Evolutionary conservation across 1,284 basidiomycete genomes (phyloP).

Genomic region (Sanguinoderma infundibulare): DNA sequence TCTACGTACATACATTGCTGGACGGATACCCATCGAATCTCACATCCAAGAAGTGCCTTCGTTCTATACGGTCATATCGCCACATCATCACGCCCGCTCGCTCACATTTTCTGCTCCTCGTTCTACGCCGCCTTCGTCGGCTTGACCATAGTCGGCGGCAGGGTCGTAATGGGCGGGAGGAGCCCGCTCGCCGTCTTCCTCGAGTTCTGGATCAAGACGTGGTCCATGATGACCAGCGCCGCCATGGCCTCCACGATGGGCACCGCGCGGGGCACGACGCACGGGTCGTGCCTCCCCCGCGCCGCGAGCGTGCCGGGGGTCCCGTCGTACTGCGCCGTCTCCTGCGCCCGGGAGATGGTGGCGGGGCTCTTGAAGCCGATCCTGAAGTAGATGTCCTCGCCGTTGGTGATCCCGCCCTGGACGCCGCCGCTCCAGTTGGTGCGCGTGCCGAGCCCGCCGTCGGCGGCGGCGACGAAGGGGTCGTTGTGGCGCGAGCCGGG

Average conservation of each 20-base stretch:
- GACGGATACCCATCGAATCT: constrained; percentile 15
- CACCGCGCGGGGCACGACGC: constrained; percentile 96
- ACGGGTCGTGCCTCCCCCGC: constrained; percentile 95
- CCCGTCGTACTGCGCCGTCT: constrained; percentile 93
- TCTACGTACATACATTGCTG: constrained; percentile 14
- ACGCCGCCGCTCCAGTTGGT: constrained; percentile 98
- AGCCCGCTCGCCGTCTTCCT: constrained; percentile 68
- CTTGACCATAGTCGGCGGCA: constrained; percentile 87
- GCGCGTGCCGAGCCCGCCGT: constrained; percentile 80
- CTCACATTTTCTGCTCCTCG: constrained; percentile 8
- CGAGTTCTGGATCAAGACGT: constrained; percentile 86
- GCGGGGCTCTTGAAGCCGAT: constrained; percentile 99
- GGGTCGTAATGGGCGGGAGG: constrained; percentile 79
- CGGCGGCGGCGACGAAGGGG: constrained; percentile 71
- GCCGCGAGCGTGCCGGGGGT: constrained; percentile 87
- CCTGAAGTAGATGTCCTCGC: constrained; percentile 97
- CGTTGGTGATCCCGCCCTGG: constrained; percentile 98
- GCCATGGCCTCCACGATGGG: constrained; percentile 99
- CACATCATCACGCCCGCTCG: background rate
- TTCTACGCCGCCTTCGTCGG: constrained; percentile 35
- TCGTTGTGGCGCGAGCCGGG: constrained; percentile 96
- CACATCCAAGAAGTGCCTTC: constrained; percentile 6
- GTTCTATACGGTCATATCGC: background rate
- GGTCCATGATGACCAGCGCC: constrained; percentile 93
- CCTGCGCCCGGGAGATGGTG: constrained; percentile 93